Base-by-base conservation (phyloP, 108 stramenopile genomes). In the Cafeteria roenbergensis region DNA sequence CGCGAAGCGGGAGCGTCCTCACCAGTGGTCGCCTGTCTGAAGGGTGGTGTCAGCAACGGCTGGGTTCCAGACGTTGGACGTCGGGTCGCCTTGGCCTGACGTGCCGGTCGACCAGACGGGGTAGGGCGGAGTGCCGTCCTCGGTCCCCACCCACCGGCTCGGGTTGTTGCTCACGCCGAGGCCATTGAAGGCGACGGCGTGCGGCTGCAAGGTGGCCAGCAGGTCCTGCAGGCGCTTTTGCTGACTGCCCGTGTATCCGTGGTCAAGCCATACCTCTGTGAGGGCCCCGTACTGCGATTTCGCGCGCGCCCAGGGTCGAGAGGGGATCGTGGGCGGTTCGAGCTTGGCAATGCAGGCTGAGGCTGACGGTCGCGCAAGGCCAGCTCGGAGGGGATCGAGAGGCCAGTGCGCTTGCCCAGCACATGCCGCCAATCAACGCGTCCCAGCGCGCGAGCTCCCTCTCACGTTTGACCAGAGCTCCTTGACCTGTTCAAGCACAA, bases 381-480 rank as follows among this genome's bases (percentile, higher is more conserved):
- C n/a, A n/a, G n/a, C n/a, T n/a, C n/a, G n/a, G n/a, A n/a, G n/a
- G n/a, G n/a, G n/a, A n/a, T n/a, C n/a, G n/a, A n/a, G n/a, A n/a
- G n/a, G n/a, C n/a, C n/a, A n/a, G n/a, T n/a, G n/a, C n/a, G n/a
- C n/a, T n/a, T n/a, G n/a, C n/a, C n/a, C n/a, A n/a, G n/a, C n/a
- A n/a, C n/a, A n/a, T n/a, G n/a, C n/a, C n/a, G n/a, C n/a, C n/a
- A n/a, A n/a, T n/a, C n/a, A n/a, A n/a, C n/a, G n/a, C n/a, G n/a
- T n/a, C n/a, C n/a, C n/a, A n/a, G n/a, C n/a, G n/a, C n/a, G n/a
- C n/a, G n/a, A n/a, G n/a, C n/a, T n/a, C n/a, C n/a, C n/a, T n/a
- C n/a, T n/a, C n/a, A n/a, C n/a, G 31, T 61, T 61, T 8, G 17
- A 8, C 60, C 60, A 61, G 24, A 61, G 24, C 34, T 61, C 60